Evolutionary conservation across 441 rosid species (phyloP), one percentile per base, ranked within the genome.

Genomic region (Omphalea diandra): DNA sequence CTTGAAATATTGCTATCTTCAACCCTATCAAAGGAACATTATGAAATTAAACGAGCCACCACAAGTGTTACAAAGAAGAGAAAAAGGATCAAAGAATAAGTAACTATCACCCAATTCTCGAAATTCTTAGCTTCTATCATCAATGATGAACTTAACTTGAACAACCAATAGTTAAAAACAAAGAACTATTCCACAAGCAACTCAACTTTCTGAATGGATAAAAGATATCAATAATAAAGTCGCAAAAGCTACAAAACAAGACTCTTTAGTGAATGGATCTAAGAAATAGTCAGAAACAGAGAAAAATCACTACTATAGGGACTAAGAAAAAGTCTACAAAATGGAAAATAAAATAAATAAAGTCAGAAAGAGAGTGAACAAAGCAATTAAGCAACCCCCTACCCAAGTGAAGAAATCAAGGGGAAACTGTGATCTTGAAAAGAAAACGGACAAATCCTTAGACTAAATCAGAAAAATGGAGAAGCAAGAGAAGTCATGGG

Each of bases 331-430:
- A 27, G 8, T 7, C 35, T 26, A 20, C 32, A 40, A 7, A 54
- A 67, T 9, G 49, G 24, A 35, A n/a, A 33, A 20, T 20, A 0
- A 20, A 8, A 50, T 3, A 50, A n/a, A 50, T 7, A 50, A 50
- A 20, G 17, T n/a, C 11, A 10, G 5, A 10, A 53, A 36, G 0
- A 15, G 43, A 27, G 20, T 50, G 12, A 63, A 27, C 29, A 57
- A 29, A 64, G 6, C 3, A 53, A 41, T 22, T 38, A 14, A 44
- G 0, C 4, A 11, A 41, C 1, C 15, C 15, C 4, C 49, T 50
- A 24, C 74, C 65, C 74, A 50, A 52, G 40, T 27, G 61, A 26
- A 22, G 20, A 24, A 55, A 55, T 43, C 12, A 63, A 71, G 33
- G 35, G 14, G 11, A 60, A 36, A 41, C 5, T 0, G n/a, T 38